A percentile compares a stretch with the other conserved stretches of the same genome.
Evolutionary conservation across 202 grass and related monocot species (phyloP).

Genomic region (Hordeum pubiflorum): DNA sequence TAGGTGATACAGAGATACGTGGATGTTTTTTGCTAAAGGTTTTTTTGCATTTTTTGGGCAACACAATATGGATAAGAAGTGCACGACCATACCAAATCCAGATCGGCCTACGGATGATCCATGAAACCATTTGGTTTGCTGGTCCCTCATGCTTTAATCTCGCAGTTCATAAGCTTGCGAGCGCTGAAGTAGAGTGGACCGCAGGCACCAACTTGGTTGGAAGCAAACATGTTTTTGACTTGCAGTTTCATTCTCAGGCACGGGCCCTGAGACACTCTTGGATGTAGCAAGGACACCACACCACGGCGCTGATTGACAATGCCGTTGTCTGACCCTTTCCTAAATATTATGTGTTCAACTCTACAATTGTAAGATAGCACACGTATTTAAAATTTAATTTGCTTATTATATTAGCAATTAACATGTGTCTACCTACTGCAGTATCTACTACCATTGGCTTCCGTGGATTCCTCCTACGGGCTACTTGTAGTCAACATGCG

Average conservation of each 20-base stretch:
- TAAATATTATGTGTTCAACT: not conserved
- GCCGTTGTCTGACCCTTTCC: not conserved
- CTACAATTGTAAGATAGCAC: not conserved
- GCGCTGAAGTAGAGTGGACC: no score
- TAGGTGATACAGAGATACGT: no score
- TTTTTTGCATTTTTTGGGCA: no score
- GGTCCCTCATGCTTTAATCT: no score
- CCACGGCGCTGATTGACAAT: not conserved
- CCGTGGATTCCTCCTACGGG: not conserved
- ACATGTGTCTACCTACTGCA: not conserved
- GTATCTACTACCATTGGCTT: not conserved
- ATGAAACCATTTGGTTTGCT: no score
- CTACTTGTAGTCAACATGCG: not conserved
- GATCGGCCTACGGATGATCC: no score
- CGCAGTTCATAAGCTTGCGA: no score
- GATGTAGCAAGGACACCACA: not conserved
- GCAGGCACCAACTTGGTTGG: no score
- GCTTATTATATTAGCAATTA: not conserved
- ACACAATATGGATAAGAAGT: no score
- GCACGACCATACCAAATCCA: no score
- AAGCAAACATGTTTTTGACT: no score
- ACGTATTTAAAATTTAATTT: not conserved
- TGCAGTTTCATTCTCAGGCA: not conserved
- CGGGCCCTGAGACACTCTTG: not conserved
- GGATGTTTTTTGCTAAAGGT: no score